Percentiles rank a stretch among this genome's conserved stretches.
These are phyloP conservation scores for Amaranthus palmeri DNA, from an alignment of 148 eudicot species.

Conservation along the genomic window DNA sequence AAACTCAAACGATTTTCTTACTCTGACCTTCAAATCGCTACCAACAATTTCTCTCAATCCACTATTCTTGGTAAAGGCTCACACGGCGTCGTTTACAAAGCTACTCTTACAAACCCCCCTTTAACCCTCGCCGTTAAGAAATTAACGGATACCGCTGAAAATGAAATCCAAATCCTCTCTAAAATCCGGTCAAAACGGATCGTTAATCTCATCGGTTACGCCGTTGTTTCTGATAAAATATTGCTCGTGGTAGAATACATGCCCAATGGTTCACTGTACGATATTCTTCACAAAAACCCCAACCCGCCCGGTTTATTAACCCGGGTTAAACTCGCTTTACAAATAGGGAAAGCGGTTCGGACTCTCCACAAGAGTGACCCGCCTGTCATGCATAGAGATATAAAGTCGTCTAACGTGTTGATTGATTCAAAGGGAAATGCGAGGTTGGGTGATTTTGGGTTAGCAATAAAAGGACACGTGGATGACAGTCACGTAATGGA, in stretches of 20 bases:
- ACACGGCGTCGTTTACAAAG: constrained; percentile 70
- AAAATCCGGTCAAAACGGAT: constrained; percentile 35
- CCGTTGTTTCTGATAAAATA: constrained; percentile 22
- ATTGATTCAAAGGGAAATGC: constrained; percentile 49
- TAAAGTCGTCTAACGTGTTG: constrained; percentile 69
- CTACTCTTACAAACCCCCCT: constrained; percentile 33
- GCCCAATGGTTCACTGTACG: constrained; percentile 77
- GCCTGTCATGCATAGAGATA: constrained; percentile 76
- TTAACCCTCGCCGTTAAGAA: constrained; percentile 65
- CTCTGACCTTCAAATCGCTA: constrained; percentile 51
- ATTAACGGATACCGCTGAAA: constrained; percentile 33
- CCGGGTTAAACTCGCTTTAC: constrained; percentile 51
- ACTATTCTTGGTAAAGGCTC: constrained; percentile 81
- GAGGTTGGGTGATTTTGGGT: constrained; percentile 76
- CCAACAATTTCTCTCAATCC: constrained; percentile 49
- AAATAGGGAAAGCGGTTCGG: constrained; percentile 57
- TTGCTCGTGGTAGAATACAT: constrained; percentile 61
- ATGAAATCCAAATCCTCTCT: constrained; percentile 63
- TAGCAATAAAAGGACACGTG: constrained; percentile 62
- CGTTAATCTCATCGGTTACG: constrained; percentile 65
- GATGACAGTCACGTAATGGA: constrained; percentile 41
- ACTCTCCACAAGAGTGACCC: constrained; percentile 52
- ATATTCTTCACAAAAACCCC: constrained; percentile 37
- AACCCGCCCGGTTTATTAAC: constrained; percentile 39
- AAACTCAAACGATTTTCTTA: constrained; percentile 41